Percentiles rank a stretch among this genome's conserved stretches.
phyloP scores from a whole-genome alignment of 306 rosid genomes.

The Hippophae rhamnoides region DNA sequence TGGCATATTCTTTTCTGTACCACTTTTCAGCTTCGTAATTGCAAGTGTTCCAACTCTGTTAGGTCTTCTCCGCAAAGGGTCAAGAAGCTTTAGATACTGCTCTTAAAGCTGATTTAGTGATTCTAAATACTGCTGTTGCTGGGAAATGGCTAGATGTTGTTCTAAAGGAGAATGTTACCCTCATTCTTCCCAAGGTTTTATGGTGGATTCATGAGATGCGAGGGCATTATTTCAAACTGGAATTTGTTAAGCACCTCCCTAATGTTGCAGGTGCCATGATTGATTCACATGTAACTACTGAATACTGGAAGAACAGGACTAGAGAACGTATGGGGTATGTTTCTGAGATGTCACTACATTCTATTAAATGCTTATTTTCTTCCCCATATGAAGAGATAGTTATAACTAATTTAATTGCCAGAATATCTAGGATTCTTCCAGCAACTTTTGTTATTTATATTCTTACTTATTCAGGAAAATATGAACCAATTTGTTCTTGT shows the following conservation, averaged over 20 bases:
- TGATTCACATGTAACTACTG: constrained; percentile 83
- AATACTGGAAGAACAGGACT: constrained; percentile 90
- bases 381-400: too few relatives aligned
- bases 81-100: constrained; percentile 66
- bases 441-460: neutral
- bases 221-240: constrained; percentile 92
- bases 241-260: constrained; percentile 98
- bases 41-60: constrained; percentile 5
- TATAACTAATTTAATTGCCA: too few relatives aligned
- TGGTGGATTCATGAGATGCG: constrained; percentile 99
- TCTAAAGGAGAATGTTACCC: constrained; percentile 63
- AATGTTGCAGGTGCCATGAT: constrained; percentile 98
- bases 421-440: neutral
- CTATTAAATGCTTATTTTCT: too few relatives aligned
- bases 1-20: neutral
- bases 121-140: constrained; percentile 93
- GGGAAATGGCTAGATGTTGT: constrained; percentile 96
- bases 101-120: constrained; percentile 71
- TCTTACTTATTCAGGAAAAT: neutral
- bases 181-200: constrained; percentile 83
- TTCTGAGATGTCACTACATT: neutral
- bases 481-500: neutral
- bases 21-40: constrained; percentile 15
- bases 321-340: constrained; percentile 61
- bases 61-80: constrained; percentile 74